phyloP scores from a whole-genome alignment of 2,329 filamentous ascomycete genomes.

The Ascochyta rabiei region DNA sequence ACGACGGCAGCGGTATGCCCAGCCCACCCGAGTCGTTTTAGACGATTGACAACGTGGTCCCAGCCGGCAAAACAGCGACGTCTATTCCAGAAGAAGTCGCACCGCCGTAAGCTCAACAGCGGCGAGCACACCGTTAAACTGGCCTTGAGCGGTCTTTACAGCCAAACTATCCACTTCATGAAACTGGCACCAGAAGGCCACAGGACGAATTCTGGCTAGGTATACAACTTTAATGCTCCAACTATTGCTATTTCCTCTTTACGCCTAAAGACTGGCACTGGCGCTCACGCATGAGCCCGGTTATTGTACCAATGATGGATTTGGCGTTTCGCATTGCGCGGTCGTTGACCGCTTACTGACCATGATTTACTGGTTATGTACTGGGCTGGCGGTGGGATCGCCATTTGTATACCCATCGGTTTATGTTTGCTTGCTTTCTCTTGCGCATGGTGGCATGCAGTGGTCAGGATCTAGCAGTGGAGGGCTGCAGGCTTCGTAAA shows the following conservation, averaged over 20 bases:
- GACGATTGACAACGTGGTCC: constrained; percentile 13
- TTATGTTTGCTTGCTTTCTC: constrained; percentile 22
- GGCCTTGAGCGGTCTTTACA: constrained; percentile 5
- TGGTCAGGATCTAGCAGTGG: constrained; percentile 5
- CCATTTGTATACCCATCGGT: constrained; percentile 46
- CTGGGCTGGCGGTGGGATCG: constrained; percentile 27
- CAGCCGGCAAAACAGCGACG: background rate
- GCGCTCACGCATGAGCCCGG: background rate
- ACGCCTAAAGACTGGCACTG: constrained; percentile 9
- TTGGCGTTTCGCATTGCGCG: constrained; percentile 25
- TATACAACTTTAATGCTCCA: constrained; percentile 11
- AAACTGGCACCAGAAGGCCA: background rate
- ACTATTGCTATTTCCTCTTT: constrained; percentile 12
- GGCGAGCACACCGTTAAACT: background rate
- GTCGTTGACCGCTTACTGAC: constrained; percentile 12
- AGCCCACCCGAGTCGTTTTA: constrained; percentile 75
- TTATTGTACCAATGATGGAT: constrained; percentile 15
- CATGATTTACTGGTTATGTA: constrained; percentile 19
- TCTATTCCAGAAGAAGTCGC: background rate
- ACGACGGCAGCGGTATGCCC: constrained; percentile 79
- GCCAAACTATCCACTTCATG: constrained; percentile 4
- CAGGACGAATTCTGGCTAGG: background rate
- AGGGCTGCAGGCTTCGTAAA: constrained; percentile 8
- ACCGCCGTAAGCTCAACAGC: background rate
- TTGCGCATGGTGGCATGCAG: constrained; percentile 20